phyloP scores from a whole-genome alignment of 192 early-diverging fungal species.

The Coemansia aciculifera region DNA sequence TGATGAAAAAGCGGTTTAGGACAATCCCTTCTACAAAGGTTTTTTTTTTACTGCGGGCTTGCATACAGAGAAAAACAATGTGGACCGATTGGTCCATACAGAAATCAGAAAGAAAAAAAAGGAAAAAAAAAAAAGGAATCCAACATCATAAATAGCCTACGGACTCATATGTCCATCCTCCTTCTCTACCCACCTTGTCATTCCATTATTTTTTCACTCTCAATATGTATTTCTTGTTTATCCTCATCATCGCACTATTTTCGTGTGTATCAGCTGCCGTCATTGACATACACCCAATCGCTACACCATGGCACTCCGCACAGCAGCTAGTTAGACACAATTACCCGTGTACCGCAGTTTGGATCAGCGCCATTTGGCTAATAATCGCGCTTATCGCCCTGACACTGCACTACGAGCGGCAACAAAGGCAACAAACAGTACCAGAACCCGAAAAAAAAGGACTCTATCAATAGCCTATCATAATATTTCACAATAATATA shows the following conservation, averaged over 20 bases:
- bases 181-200: background rate
- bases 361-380: background rate
- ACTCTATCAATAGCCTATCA: background rate
- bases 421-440: background rate
- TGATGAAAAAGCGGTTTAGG: no score
- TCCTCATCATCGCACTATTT: background rate
- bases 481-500: background rate
- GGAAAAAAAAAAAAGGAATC: no score
- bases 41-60: no score
- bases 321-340: background rate
- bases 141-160: no score
- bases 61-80: no score
- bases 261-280: background rate
- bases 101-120: no score
- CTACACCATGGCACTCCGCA: background rate
- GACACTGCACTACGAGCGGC: background rate
- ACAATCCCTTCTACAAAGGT: no score
- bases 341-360: background rate
- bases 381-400: background rate
- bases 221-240: background rate
- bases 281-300: background rate
- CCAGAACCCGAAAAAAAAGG: background rate
- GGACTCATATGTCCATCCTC: no score
- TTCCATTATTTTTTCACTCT: background rate
- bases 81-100: no score